Evolutionary conservation across 768 basidiomycete species (phyloP).

Genomic region (Leucocoprinus birnbaumii): DNA sequence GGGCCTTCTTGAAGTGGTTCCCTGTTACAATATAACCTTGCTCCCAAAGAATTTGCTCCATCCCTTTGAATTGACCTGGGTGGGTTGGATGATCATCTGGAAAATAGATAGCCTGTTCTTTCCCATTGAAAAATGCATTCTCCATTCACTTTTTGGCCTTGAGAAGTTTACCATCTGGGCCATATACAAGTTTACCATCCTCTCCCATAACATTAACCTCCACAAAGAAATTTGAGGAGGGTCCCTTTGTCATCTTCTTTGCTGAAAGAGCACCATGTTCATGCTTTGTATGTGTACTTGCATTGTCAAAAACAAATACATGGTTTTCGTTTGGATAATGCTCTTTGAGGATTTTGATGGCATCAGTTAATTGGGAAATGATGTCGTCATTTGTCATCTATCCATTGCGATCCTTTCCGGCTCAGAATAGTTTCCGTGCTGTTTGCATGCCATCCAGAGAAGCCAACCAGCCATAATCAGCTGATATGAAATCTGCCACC

Average conservation of each 20-base stretch:
- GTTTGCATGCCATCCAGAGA: no score
- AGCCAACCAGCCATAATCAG: no score
- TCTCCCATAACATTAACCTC: not conserved
- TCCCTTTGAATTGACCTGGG: not conserved
- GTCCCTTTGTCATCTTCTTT: not conserved
- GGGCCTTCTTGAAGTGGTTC: no score
- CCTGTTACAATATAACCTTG: not conserved
- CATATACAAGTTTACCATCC: no score
- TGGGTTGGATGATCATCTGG: not conserved
- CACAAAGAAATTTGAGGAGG: not conserved
- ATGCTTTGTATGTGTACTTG: no score
- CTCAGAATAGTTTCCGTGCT: not conserved
- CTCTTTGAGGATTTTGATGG: not conserved
- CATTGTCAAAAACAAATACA: no score
- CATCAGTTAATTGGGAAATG: not conserved
- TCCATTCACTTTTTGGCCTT: not conserved
- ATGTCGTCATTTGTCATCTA: conserved; percentile 5
- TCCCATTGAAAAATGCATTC: not conserved
- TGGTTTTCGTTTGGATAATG: no score
- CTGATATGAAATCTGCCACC: no score
- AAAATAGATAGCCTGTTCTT: not conserved
- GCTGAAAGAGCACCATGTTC: not conserved
- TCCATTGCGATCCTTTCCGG: conserved; percentile 14
- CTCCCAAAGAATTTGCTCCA: not conserved
- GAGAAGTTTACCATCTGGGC: not conserved